These are phyloP conservation scores for Vicia faba DNA, from an alignment of 306 rosid genomes.

Conservation along the genomic window DNA sequence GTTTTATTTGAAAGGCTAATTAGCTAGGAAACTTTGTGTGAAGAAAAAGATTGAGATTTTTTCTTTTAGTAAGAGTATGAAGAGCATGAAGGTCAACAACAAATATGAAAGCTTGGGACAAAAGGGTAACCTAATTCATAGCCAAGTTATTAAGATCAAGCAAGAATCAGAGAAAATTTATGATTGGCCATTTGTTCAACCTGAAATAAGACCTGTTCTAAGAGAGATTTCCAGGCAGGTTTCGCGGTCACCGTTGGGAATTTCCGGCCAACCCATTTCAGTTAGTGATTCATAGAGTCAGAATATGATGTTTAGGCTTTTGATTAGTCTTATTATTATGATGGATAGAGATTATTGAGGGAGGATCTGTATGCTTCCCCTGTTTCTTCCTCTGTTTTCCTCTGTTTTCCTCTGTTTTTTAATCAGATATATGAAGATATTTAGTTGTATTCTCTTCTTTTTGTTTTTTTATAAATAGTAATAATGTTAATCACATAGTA, in stretches of 20 bases:
- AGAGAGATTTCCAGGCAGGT: conserved; percentile 56
- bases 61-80: conserved; percentile 28
- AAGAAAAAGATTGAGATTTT: conserved; percentile 31
- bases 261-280: conserved; percentile 53
- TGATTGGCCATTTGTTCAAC: conserved; percentile 59
- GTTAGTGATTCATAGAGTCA: conserved; percentile 57
- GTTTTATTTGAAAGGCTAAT: not conserved
- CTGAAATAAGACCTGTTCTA: conserved; percentile 59
- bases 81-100: conserved; percentile 50
- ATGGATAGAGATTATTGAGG: conserved; percentile 28
- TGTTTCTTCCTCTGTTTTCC: conserved; percentile 38
- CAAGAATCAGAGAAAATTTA: conserved; percentile 62
- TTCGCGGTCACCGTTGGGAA: conserved; percentile 83
- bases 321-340: conserved; percentile 11
- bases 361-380: conserved; percentile 41
- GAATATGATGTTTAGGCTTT: conserved; percentile 8
- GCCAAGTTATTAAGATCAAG: conserved; percentile 80
- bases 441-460: conserved; percentile 22
- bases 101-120: conserved; percentile 27
- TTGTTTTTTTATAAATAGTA: conserved; percentile 34
- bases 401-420: conserved; percentile 38
- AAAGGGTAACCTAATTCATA: conserved; percentile 58
- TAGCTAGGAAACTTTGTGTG: conserved; percentile 14
- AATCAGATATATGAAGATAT: conserved; percentile 16
- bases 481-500: not conserved